Evolutionary conservation across 495 filamentous ascomycete species (phyloP).

Genomic region (Echria macrotheca): DNA sequence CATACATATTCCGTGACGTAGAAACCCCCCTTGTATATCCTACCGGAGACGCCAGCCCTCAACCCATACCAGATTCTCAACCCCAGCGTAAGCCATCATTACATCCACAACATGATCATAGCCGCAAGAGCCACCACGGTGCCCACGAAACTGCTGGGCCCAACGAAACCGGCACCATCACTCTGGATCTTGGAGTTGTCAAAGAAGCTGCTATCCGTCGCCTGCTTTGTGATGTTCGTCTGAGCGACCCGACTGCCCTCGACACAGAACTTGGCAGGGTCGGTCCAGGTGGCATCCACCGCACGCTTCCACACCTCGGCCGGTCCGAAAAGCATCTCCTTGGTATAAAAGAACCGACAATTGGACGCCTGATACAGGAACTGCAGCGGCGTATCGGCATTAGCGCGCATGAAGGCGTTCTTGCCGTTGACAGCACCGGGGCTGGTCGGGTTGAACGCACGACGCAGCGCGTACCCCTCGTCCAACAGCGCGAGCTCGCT

Average conservation of each 20-base stretch:
- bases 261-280: conserved; percentile 14
- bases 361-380: conserved; percentile 49
- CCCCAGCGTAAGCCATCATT: no score
- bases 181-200: conserved; percentile 4
- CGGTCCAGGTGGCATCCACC: conserved; percentile 68
- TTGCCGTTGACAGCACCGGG: conserved; percentile 30
- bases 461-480: conserved; percentile 18
- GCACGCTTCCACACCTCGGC: conserved; percentile 42
- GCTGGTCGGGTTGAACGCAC: conserved; percentile 14
- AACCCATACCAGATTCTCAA: no score
- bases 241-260: conserved; percentile 14
- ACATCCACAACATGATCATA: no score
- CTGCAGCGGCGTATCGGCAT: conserved; percentile 41
- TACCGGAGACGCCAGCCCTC: no score
- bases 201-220: conserved; percentile 13
- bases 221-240: conserved; percentile 3
- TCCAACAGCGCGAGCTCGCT: conserved; percentile 16
- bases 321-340: conserved; percentile 36
- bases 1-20: no score
- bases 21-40: no score
- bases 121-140: no score
- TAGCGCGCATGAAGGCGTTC: conserved; percentile 28
- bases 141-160: no score
- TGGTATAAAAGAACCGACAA: conserved; percentile 52
- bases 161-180: neutral